Conservation (phyloP, 1,139 yeast genomes). For the Saccharomyces hybrid region DNA sequence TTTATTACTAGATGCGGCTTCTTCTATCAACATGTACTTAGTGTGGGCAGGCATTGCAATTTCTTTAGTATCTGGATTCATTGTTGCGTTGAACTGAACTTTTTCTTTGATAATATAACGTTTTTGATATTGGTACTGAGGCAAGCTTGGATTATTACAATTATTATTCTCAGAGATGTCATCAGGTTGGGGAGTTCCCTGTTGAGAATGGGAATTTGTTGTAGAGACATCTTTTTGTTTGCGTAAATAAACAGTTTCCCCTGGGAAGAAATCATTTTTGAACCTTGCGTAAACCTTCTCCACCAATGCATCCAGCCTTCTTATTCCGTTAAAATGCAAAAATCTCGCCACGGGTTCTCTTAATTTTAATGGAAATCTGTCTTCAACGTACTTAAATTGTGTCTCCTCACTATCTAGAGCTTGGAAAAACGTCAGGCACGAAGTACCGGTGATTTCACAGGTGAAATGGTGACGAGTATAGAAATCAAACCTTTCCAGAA, state of each 20-base stretch:
- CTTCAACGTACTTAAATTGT: slow-evolving; percentile 66
- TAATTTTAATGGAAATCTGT: slow-evolving; percentile 80
- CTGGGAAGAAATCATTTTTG: slow-evolving; percentile 84
- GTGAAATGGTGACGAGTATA: slow-evolving; percentile 74
- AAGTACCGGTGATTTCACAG: slow-evolving; percentile 93
- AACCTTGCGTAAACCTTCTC: slow-evolving; percentile 74
- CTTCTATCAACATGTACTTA: slow-evolving; percentile 58
- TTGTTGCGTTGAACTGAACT: slow-evolving; percentile 43
- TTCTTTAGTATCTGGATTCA: slow-evolving; percentile 35
- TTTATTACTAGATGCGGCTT: slow-evolving; percentile 40
- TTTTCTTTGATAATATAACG: slow-evolving; percentile 53
- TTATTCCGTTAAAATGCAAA: slow-evolving; percentile 75
- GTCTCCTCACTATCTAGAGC: slow-evolving; percentile 70
- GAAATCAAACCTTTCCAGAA: slow-evolving; percentile 61
- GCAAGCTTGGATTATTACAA: slow-evolving; percentile 2
- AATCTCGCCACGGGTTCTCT: slow-evolving; percentile 84
- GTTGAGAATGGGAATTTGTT: slow-evolving; percentile 9
- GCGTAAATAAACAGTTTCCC: slow-evolving; percentile 72
- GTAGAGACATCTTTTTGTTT: slow-evolving; percentile 27
- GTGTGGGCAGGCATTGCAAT: slow-evolving; percentile 53
- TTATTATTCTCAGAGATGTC: slow-evolving; percentile 2
- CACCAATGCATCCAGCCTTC: slow-evolving; percentile 78
- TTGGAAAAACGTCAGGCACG: slow-evolving; percentile 83
- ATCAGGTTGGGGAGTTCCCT: slow-evolving; percentile 15
- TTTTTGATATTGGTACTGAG: slow-evolving; percentile 4